Percentiles rank a stretch among this genome's conserved stretches.
Conservation (phyloP, 2,329 filamentous ascomycete genomes). For the Microdochium paspali region DNA sequence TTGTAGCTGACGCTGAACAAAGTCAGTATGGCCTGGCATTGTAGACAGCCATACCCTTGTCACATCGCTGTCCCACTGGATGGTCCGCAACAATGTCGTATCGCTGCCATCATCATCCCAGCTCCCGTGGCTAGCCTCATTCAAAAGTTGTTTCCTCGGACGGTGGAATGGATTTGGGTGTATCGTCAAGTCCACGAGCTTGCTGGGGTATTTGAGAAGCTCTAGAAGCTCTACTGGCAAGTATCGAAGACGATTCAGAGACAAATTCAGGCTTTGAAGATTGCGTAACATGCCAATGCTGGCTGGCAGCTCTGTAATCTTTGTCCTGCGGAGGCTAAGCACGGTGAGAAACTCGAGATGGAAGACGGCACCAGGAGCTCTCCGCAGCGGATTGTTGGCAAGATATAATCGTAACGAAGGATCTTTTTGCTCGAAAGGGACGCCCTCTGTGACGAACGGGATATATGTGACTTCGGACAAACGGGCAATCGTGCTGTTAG, state of each 20-base stretch:
- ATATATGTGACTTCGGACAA: conserved; percentile 45
- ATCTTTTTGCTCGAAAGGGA: conserved; percentile 49
- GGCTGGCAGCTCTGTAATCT: conserved; percentile 50
- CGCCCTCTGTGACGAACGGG: conserved; percentile 42
- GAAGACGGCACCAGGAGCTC: conserved; percentile 52
- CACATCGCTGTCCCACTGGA: background rate
- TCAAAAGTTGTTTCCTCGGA: conserved; percentile 15
- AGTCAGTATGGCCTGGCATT: background rate
- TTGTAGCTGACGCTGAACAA: background rate
- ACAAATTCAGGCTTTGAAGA: conserved; percentile 54
- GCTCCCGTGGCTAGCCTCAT: conserved; percentile 2
- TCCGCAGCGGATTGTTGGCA: conserved; percentile 44
- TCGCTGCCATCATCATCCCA: conserved; percentile 3
- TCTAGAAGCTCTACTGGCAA: conserved; percentile 55
- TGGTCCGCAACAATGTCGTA: background rate
- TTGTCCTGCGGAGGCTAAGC: conserved; percentile 57
- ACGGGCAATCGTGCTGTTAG: conserved; percentile 46
- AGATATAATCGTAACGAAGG: conserved; percentile 54
- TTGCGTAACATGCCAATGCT: conserved; percentile 47
- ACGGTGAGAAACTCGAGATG: conserved; percentile 51
- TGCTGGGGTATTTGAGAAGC: conserved; percentile 35
- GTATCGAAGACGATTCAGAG: conserved; percentile 50
- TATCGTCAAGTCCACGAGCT: conserved; percentile 41
- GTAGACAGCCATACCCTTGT: background rate
- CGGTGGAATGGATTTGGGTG: conserved; percentile 55